These are phyloP conservation scores for Orbilia oligospora DNA, from an alignment of 2,329 filamentous ascomycete species.

Conservation along the genomic window DNA sequence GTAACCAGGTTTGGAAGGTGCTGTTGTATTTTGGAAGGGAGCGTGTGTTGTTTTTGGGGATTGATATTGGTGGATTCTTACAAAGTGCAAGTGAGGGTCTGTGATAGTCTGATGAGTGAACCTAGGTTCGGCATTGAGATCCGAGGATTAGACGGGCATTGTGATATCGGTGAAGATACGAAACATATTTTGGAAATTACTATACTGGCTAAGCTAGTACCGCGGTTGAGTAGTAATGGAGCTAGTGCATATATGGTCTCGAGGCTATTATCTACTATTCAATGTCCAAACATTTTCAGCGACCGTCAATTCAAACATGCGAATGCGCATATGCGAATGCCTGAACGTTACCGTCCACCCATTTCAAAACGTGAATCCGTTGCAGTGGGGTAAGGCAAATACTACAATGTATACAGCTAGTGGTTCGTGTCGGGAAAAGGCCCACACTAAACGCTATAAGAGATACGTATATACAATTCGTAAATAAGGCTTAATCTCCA, in stretches of 20 bases:
- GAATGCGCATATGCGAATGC: too few species aligned
- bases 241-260: not conserved
- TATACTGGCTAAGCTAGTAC: not conserved
- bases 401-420: too few species aligned
- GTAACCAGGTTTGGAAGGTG: conserved; percentile 41
- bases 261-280: too few species aligned
- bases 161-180: not conserved
- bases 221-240: not conserved
- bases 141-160: conserved; percentile 1
- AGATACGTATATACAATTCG: too few species aligned
- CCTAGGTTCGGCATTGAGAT: conserved; percentile 15
- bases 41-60: conserved; percentile 7
- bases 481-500: too few species aligned
- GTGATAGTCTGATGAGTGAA: not conserved
- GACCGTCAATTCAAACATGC: too few species aligned
- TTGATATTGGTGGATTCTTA: not conserved
- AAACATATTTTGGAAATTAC: not conserved
- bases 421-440: too few species aligned
- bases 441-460: too few species aligned
- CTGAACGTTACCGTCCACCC: too few species aligned
- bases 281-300: too few species aligned
- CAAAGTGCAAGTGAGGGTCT: not conserved
- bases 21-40: conserved; percentile 33
- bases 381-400: too few species aligned
- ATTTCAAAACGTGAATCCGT: too few species aligned